phyloP scores from a whole-genome alignment of 345 rosid species.

The Eucalyptus lansdowneana region DNA sequence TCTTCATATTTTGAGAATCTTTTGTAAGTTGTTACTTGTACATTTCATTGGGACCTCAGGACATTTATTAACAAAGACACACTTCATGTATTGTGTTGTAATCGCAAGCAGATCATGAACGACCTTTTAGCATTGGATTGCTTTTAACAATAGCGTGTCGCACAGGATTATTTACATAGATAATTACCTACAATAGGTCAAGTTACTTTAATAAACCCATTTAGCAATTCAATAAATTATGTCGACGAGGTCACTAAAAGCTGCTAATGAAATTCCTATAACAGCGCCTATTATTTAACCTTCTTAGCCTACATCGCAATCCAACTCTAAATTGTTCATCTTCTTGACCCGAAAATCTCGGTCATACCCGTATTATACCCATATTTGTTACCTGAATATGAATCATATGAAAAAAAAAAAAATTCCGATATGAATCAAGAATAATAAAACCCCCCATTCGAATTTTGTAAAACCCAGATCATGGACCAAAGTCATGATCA shows the following conservation, averaged over 20 bases:
- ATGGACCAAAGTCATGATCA: not conserved
- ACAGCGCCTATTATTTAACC: not conserved
- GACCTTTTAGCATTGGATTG: not conserved
- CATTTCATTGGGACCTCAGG: too few species aligned
- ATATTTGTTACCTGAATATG: not conserved
- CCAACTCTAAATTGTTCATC: not conserved
- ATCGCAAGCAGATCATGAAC: too few species aligned
- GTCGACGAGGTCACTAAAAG: not conserved
- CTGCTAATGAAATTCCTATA: not conserved
- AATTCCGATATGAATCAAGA: not conserved
- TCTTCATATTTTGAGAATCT: too few species aligned
- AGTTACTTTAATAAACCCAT: not conserved
- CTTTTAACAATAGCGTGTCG: rapidly evolving
- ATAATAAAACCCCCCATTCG: not conserved
- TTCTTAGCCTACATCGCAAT: not conserved
- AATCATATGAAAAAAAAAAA: not conserved
- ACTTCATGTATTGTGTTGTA: too few species aligned
- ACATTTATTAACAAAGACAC: too few species aligned
- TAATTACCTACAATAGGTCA: not conserved
- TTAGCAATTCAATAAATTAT: not conserved
- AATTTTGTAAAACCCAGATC: not conserved
- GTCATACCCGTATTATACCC: not conserved
- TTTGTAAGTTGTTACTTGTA: too few species aligned
- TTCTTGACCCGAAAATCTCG: not conserved
- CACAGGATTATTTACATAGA: not conserved